phyloP scores from a whole-genome alignment of 179 eudicot genomes.

The Pouteria campechiana region DNA sequence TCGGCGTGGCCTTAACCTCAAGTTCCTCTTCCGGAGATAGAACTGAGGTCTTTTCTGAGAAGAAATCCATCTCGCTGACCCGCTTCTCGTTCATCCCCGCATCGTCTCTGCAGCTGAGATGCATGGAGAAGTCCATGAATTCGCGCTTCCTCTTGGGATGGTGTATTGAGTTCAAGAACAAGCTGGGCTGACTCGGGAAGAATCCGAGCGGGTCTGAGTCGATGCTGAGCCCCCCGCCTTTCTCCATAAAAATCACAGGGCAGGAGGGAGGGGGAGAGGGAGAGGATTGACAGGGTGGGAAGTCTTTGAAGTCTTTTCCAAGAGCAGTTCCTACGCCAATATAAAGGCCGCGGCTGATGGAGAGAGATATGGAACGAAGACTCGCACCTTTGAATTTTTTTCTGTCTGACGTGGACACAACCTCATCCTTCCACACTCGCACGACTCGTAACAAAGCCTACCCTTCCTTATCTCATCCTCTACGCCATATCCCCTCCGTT shows the following conservation, averaged over 20 bases:
- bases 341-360: too few relatives aligned
- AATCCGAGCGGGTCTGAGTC: constrained; percentile 16
- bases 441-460: neutral
- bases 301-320: constrained; percentile 12
- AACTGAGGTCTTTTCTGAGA: constrained; percentile 16
- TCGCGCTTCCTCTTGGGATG: constrained; percentile 8
- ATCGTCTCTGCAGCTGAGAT: constrained; percentile 11
- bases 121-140: constrained; percentile 9
- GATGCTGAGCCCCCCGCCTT: constrained; percentile 51
- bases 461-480: too few relatives aligned
- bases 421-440: neutral
- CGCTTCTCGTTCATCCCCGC: constrained; percentile 3
- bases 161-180: constrained; percentile 3
- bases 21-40: neutral
- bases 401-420: neutral
- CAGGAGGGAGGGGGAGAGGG: neutral
- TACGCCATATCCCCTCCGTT: too few relatives aligned
- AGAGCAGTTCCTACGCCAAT: constrained; percentile 13
- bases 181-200: constrained; percentile 6
- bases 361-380: neutral
- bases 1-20: neutral
- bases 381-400: neutral
- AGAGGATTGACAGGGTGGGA: constrained; percentile 2
- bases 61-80: constrained; percentile 42
- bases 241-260: constrained; percentile 36